These are phyloP conservation scores for Cryphonectria radicalis DNA, from an alignment of 2,329 filamentous ascomycete species.

Conservation along the genomic window DNA sequence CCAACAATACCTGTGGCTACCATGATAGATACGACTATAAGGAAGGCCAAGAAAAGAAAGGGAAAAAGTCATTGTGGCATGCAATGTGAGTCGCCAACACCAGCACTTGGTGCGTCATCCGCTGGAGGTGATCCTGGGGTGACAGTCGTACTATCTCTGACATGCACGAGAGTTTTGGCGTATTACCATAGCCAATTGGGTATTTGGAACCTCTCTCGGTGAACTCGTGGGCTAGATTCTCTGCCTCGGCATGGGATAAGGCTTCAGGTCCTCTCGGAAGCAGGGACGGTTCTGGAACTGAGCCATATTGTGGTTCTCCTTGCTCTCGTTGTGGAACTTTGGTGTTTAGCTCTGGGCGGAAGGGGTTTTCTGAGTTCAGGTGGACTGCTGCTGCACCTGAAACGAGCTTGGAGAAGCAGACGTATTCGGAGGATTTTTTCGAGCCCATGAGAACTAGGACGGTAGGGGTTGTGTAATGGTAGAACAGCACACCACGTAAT, in stretches of 20 bases:
- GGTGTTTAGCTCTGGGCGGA: too few relatives aligned
- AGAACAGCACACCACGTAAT: neutral
- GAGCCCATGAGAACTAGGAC: neutral
- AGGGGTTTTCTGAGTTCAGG: neutral
- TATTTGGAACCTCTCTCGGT: neutral
- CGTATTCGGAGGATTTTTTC: neutral
- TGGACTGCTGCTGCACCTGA: neutral
- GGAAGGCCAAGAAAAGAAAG: neutral
- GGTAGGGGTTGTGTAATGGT: neutral
- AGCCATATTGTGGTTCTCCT: neutral
- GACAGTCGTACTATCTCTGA: neutral
- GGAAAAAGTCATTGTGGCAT: neutral
- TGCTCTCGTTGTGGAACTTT: neutral
- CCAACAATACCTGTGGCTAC: neutral
- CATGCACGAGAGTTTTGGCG: neutral
- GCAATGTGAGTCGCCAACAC: neutral
- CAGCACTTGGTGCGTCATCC: neutral
- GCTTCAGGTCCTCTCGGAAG: neutral
- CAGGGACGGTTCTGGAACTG: too few relatives aligned
- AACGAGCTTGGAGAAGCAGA: neutral
- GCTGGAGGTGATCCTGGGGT: neutral
- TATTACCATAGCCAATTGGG: neutral
- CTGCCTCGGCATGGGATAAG: neutral
- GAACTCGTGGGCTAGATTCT: neutral
- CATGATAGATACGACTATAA: neutral